Evolutionary conservation across 2,329 filamentous ascomycete species (phyloP).

Genomic region (Beauveria sp.): DNA sequence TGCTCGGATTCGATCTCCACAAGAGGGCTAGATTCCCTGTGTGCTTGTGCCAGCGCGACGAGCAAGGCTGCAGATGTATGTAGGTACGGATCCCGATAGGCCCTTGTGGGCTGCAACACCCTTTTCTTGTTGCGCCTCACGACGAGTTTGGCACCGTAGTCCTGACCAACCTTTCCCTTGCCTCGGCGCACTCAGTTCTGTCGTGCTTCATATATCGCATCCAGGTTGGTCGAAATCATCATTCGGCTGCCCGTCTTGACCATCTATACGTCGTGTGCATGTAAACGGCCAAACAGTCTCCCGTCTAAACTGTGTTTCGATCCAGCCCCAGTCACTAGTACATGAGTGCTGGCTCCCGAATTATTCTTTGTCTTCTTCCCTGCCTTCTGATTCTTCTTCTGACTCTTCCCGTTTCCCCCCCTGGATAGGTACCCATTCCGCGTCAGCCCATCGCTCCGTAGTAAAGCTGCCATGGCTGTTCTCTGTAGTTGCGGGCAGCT

Average conservation of each 20-base stretch:
- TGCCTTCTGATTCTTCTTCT: too few species aligned
- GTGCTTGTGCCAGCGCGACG: not conserved
- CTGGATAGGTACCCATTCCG: too few species aligned
- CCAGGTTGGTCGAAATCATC: constrained; percentile 1
- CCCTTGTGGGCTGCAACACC: not conserved
- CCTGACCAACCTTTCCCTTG: not conserved
- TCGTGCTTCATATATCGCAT: not conserved
- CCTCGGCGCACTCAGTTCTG: not conserved
- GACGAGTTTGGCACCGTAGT: not conserved
- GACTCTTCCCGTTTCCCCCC: too few species aligned
- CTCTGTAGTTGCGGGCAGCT: too few species aligned
- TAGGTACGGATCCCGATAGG: not conserved
- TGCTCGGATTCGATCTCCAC: too few species aligned
- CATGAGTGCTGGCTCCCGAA: too few species aligned
- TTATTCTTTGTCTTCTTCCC: too few species aligned
- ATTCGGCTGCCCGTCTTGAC: not conserved
- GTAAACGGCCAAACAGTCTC: too few species aligned
- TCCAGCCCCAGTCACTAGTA: too few species aligned
- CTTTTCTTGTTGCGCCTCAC: not conserved
- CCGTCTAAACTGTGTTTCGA: too few species aligned
- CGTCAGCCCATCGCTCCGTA: too few species aligned
- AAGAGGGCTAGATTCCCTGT: not conserved
- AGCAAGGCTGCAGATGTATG: not conserved
- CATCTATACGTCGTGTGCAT: not conserved
- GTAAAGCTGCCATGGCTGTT: too few species aligned